Conservation (phyloP, 371 early-diverging fungal species). For the Choanephora cucurbitarum region DNA sequence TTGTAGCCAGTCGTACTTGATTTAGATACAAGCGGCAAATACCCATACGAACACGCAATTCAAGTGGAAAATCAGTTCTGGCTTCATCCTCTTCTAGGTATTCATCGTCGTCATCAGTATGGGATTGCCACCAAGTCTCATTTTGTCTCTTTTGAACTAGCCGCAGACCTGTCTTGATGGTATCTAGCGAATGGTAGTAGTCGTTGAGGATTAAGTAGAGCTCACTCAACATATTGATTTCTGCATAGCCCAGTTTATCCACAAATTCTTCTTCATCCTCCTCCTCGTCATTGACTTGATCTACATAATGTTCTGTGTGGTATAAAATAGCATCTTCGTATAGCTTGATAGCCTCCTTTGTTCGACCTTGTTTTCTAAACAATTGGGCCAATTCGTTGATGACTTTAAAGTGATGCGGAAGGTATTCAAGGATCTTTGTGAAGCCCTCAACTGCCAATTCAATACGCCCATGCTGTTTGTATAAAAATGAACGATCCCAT, state of each 20-base stretch:
- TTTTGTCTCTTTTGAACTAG: conserved; percentile 69
- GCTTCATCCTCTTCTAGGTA: conserved; percentile 44
- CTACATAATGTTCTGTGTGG: conserved; percentile 33
- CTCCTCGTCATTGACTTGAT: conserved; percentile 28
- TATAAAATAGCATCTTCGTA: conserved; percentile 54
- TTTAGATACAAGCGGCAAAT: conserved; percentile 77
- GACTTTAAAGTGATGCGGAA: conserved; percentile 59
- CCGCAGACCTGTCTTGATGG: conserved; percentile 72
- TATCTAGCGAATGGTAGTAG: conserved; percentile 67
- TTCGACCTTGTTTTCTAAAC: conserved; percentile 45
- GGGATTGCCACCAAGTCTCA: conserved; percentile 62
- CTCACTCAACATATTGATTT: conserved; percentile 84
- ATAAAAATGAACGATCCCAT: conserved; percentile 69
- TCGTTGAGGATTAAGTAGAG: conserved; percentile 78
- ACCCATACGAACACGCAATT: conserved; percentile 84
- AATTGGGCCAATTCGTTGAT: conserved; percentile 60
- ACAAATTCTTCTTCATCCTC: conserved; percentile 38
- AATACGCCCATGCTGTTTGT: conserved; percentile 44
- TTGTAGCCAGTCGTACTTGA: conserved; percentile 63
- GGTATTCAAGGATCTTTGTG: conserved; percentile 41
- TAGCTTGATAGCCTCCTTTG: conserved; percentile 54
- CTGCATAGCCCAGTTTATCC: conserved; percentile 68
- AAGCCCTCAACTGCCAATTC: conserved; percentile 60
- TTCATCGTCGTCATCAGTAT: conserved; percentile 57
- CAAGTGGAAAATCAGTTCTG: conserved; percentile 67